These are phyloP conservation scores for Aspergillus amoenus DNA, from an alignment of 2,329 filamentous ascomycete genomes.

Conservation along the genomic window DNA sequence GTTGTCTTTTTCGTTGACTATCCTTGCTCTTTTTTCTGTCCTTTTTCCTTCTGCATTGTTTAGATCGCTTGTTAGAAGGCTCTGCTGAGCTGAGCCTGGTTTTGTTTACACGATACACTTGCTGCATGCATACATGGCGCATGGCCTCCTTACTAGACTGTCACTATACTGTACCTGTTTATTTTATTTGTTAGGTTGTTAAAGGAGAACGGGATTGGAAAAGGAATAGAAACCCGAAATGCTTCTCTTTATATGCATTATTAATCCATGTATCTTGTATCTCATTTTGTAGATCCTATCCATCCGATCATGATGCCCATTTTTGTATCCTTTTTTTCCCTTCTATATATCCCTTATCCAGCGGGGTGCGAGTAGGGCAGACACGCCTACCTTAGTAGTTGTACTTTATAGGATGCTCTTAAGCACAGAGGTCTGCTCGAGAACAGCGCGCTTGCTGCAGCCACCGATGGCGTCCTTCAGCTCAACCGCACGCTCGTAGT, in stretches of 20 bases:
- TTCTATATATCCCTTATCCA: background rate
- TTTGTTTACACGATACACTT: background rate
- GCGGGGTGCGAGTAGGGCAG: background rate
- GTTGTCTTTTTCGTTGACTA: no score
- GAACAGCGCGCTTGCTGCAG: constrained; percentile 68
- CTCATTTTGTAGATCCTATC: background rate
- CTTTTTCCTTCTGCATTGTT: no score
- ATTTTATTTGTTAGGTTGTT: background rate
- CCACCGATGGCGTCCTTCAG: constrained; percentile 73
- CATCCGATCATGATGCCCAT: background rate
- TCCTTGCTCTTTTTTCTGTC: no score
- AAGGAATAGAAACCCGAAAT: background rate
- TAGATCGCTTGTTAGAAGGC: no score
- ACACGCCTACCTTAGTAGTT: no score
- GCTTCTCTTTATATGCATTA: constrained; percentile 4
- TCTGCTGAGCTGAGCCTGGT: background rate
- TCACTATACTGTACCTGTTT: background rate
- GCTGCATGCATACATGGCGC: no score
- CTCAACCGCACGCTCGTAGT: constrained; percentile 83
- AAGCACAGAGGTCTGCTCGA: constrained; percentile 67
- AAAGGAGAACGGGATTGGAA: background rate
- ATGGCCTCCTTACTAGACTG: background rate
- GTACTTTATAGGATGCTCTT: constrained; percentile 49
- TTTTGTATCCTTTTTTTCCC: background rate
- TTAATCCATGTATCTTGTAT: constrained; percentile 7